phyloP scores from a whole-genome alignment of 495 filamentous ascomycete genomes.

The Glonium stellatum region DNA sequence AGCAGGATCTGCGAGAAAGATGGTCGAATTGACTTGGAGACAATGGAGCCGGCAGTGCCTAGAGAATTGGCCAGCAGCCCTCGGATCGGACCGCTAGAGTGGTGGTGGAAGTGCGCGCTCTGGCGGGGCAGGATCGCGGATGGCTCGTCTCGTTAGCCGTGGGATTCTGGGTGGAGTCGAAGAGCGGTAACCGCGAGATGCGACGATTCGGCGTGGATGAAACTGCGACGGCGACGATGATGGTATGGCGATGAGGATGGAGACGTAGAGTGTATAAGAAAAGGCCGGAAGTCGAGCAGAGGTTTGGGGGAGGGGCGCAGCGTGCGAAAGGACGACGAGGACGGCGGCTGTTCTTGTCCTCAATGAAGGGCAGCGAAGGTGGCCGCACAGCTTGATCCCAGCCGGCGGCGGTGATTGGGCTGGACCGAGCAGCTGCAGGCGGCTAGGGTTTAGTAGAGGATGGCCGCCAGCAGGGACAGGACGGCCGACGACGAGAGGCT shows the following conservation, averaged over 20 bases:
- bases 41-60: neutral
- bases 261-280: slow-evolving; percentile 3
- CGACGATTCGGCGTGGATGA: neutral
- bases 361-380: neutral
- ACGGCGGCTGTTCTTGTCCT: slow-evolving; percentile 12
- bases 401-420: neutral
- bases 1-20: neutral
- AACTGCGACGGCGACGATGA: neutral
- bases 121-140: neutral
- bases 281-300: neutral
- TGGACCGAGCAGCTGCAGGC: neutral
- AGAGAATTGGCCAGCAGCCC: neutral
- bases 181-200: neutral
- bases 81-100: neutral
- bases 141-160: slow-evolving; percentile 4
- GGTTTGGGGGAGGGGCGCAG: slow-evolving; percentile 3
- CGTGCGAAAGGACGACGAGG: neutral
- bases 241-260: neutral
- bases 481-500: neutral
- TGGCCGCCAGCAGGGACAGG: too few relatives aligned
- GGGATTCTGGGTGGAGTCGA: neutral
- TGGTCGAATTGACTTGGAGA: neutral
- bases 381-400: slow-evolving; percentile 5
- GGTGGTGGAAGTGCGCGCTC: neutral
- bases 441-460: slow-evolving; percentile 1